A percentile compares a stretch with the other conserved stretches of the same genome.
phyloP scores from a whole-genome alignment of 2,329 filamentous ascomycete species.

The Beauveria sp. region DNA sequence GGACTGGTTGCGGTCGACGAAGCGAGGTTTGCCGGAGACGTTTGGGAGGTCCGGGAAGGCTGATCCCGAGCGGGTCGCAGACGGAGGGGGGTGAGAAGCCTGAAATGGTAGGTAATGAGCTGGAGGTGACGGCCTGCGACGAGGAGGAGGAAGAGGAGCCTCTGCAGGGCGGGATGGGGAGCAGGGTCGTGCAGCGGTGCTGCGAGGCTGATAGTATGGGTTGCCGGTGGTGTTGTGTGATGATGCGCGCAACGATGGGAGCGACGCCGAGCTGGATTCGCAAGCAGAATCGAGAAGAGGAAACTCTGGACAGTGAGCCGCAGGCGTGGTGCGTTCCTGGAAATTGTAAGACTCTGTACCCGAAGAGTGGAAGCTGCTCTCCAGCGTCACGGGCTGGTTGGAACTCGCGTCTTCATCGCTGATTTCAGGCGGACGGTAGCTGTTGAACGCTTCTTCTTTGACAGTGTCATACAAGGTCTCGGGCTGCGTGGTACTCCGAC shows the following conservation, averaged over 20 bases:
- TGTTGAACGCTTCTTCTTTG: not conserved
- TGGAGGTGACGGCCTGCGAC: not conserved
- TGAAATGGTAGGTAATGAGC: not conserved
- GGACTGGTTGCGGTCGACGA: slow-evolving; percentile 5
- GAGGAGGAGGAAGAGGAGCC: too few relatives aligned
- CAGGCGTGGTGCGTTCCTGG: not conserved
- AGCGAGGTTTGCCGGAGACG: not conserved
- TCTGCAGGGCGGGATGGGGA: not conserved
- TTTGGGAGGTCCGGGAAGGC: not conserved
- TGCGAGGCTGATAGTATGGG: slow-evolving; percentile 27
- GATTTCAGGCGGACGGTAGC: not conserved
- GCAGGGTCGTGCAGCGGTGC: slow-evolving; percentile 1
- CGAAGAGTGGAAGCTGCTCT: slow-evolving; percentile 18
- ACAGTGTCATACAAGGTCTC: not conserved
- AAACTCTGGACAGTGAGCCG: not conserved
- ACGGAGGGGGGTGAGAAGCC: not conserved
- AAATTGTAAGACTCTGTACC: not conserved
- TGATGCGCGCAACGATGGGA: not conserved
- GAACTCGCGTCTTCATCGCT: not conserved
- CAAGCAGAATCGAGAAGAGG: not conserved
- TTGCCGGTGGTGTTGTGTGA: slow-evolving; percentile 15
- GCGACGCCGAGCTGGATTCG: not conserved
- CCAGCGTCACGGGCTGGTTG: not conserved
- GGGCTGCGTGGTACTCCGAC: not conserved
- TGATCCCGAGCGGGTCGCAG: not conserved